Evolutionary conservation across 1,139 yeast genomes (phyloP).

Genomic region (Keqinozyma sinolaborantium): DNA sequence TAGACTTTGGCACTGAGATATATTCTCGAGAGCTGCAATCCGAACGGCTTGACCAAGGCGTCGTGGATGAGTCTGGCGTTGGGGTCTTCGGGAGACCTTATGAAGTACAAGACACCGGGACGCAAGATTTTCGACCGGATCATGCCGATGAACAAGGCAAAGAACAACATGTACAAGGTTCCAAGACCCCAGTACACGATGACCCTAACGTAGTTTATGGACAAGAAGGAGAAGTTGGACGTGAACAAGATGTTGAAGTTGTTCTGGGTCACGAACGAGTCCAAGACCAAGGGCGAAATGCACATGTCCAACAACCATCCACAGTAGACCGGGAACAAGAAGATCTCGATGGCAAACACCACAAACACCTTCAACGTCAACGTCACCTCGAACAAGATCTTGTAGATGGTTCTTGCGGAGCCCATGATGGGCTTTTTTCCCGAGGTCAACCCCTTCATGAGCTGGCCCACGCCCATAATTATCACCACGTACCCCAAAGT

Average conservation of each 20-base stretch:
- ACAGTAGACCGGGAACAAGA: slow-evolving; percentile 82
- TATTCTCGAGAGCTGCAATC: slow-evolving; percentile 70
- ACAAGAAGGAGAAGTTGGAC: slow-evolving; percentile 18
- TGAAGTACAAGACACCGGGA: slow-evolving; percentile 86
- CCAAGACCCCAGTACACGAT: slow-evolving; percentile 70
- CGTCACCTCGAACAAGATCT: slow-evolving; percentile 48
- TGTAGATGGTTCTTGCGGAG: slow-evolving; percentile 45
- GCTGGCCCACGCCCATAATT: slow-evolving; percentile 20
- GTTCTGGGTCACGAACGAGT: slow-evolving; percentile 10
- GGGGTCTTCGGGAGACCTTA: slow-evolving; percentile 93
- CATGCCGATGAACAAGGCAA: slow-evolving; percentile 87
- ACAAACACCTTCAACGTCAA: slow-evolving; percentile 68
- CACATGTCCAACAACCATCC: slow-evolving; percentile 77
- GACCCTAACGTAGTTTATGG: slow-evolving; percentile 18
- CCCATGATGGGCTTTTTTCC: slow-evolving; percentile 47
- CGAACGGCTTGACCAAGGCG: slow-evolving; percentile 73
- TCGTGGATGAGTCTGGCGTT: slow-evolving; percentile 86
- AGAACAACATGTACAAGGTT: slow-evolving; percentile 79
- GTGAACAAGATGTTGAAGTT: slow-evolving; percentile 19
- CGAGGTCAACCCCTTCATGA: slow-evolving; percentile 33
- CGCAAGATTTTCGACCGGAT: slow-evolving; percentile 69
- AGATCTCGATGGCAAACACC: slow-evolving; percentile 74
- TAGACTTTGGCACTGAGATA: slow-evolving; percentile 75
- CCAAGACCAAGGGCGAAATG: slow-evolving; percentile 49
- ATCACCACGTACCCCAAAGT: slow-evolving; percentile 37